phyloP scores from a whole-genome alignment of 2,329 filamentous ascomycete genomes.

The Whalleya microplaca region DNA sequence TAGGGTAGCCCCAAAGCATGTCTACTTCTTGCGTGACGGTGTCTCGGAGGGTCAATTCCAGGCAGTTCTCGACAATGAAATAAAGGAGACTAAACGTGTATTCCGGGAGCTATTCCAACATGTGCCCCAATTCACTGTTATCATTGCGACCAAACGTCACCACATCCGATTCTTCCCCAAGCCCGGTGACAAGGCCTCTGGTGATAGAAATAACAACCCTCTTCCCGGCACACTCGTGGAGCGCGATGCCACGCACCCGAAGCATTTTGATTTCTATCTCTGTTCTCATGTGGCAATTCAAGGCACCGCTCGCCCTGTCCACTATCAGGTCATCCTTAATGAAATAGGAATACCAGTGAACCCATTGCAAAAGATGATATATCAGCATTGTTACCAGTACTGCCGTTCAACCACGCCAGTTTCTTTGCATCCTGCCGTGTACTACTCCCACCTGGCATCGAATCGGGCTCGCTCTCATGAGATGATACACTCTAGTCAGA shows the following conservation, averaged over 20 bases:
- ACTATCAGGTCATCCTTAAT: constrained; percentile 88
- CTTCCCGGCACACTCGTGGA: constrained; percentile 88
- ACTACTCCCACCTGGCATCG: constrained; percentile 92
- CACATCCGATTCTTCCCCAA: constrained; percentile 91
- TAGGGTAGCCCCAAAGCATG: constrained; percentile 65
- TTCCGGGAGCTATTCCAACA: constrained; percentile 48
- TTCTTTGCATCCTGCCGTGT: constrained; percentile 85
- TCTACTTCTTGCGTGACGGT: constrained; percentile 94
- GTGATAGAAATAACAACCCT: constrained; percentile 79
- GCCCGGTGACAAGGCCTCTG: constrained; percentile 47
- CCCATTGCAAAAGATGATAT: constrained; percentile 83
- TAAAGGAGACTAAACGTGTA: constrained; percentile 68
- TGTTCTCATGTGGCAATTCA: constrained; percentile 76
- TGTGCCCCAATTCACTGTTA: constrained; percentile 74
- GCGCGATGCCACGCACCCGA: constrained; percentile 85
- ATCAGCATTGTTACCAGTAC: constrained; percentile 94
- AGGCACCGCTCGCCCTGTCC: constrained; percentile 88
- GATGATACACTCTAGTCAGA: constrained; percentile 47
- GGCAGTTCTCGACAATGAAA: constrained; percentile 78
- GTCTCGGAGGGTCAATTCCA: constrained; percentile 86
- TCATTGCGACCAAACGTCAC: constrained; percentile 91
- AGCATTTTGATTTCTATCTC: constrained; percentile 84
- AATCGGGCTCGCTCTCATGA: constrained; percentile 80
- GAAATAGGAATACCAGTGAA: constrained; percentile 71
- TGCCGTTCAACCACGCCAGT: constrained; percentile 90